phyloP scores from a whole-genome alignment of 208 protist species.

The Trichomonas vaginalis region DNA sequence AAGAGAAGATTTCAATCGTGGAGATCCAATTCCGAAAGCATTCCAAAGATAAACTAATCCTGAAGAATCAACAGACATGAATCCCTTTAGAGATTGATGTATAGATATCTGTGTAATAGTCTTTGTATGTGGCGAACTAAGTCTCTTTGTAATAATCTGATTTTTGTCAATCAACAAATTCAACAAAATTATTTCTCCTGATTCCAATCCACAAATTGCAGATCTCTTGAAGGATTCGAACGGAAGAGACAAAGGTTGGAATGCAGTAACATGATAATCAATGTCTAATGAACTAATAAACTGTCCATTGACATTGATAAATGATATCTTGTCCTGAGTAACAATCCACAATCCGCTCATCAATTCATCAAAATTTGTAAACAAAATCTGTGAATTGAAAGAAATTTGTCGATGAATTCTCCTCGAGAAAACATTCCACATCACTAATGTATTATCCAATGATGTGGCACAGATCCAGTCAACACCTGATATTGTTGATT shows the following conservation, averaged over 20 bases:
- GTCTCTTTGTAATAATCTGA: neutral
- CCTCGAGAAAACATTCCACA: neutral
- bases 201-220: neutral
- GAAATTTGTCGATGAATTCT: neutral
- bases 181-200: neutral
- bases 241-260: neutral
- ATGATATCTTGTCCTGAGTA: neutral
- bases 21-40: neutral
- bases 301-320: neutral
- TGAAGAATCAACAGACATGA: neutral
- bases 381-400: neutral
- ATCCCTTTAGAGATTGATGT: neutral
- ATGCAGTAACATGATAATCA: neutral
- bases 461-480: neutral
- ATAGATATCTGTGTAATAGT: neutral
- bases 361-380: neutral
- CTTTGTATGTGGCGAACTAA: neutral
- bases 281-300: neutral
- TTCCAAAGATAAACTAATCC: neutral
- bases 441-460: neutral
- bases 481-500: neutral
- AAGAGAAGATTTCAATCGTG: neutral
- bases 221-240: neutral
- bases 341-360: neutral
- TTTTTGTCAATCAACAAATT: neutral